Evolutionary conservation across 495 filamentous ascomycete species (phyloP).

Genomic region (Aspergillus bertholletiae): DNA sequence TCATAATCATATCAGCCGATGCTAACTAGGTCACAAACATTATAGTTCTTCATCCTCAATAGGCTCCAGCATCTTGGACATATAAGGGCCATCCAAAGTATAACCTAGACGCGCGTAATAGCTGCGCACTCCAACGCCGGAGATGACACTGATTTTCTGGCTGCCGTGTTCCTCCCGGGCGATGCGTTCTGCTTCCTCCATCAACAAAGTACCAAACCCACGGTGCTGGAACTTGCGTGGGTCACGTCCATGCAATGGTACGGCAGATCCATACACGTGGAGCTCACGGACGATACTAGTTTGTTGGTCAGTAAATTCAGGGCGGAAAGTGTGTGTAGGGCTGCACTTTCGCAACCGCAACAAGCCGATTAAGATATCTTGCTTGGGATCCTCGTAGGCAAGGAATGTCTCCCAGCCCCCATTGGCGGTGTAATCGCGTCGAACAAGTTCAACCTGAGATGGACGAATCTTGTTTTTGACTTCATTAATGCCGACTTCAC

Average conservation of each 20-base stretch:
- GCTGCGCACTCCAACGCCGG: slow-evolving; percentile 87
- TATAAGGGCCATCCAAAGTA: slow-evolving; percentile 84
- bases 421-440: slow-evolving; percentile 91
- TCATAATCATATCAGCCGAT: slow-evolving; percentile 12
- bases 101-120: slow-evolving; percentile 95
- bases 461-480: slow-evolving; percentile 98
- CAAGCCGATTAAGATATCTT: slow-evolving; percentile 93
- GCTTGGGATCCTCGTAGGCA: slow-evolving; percentile 96
- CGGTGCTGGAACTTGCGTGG: slow-evolving; percentile 97
- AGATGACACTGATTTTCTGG: slow-evolving; percentile 91
- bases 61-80: slow-evolving; percentile 66
- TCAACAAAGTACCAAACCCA: slow-evolving; percentile 90
- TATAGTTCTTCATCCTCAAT: slow-evolving; percentile 38
- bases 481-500: slow-evolving; percentile 97
- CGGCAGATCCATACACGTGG: slow-evolving; percentile 94
- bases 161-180: slow-evolving; percentile 91
- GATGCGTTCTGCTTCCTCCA: slow-evolving; percentile 97
- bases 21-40: not conserved
- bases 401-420: slow-evolving; percentile 98
- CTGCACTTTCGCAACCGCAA: slow-evolving; percentile 90
- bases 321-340: slow-evolving; percentile 81
- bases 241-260: slow-evolving; percentile 90
- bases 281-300: slow-evolving; percentile 92
- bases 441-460: slow-evolving; percentile 93
- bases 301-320: slow-evolving; percentile 78